Conservation (phyloP, 2,329 filamentous ascomycete genomes). For the Pyricularia grisea region DNA sequence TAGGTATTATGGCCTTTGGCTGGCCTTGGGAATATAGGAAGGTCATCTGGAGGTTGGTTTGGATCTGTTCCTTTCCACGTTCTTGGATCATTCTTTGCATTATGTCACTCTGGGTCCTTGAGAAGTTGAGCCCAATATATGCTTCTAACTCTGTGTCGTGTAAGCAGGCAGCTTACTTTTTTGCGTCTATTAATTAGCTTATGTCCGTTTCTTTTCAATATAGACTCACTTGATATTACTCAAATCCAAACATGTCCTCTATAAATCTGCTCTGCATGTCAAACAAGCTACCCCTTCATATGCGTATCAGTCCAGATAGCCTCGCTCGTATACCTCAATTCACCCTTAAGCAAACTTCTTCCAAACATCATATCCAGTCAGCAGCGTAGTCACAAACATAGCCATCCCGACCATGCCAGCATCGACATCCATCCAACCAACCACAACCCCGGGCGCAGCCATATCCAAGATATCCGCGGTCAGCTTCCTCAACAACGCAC, state of each 20-base stretch:
- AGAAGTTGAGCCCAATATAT: no score
- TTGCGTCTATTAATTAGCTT: neutral
- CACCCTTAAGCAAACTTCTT: conserved; percentile 27
- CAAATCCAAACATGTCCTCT: neutral
- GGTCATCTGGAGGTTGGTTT: neutral
- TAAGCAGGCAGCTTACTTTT: neutral
- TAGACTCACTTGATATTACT: neutral
- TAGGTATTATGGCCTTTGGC: neutral
- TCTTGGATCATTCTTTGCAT: neutral
- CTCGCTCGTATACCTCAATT: neutral
- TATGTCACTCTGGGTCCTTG: neutral
- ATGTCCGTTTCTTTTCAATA: neutral
- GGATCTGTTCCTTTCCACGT: neutral
- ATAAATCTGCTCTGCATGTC: neutral
- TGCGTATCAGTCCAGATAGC: neutral
- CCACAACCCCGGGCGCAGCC: conserved; percentile 46
- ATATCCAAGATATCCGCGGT: conserved; percentile 53
- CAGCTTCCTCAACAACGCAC: conserved; percentile 18
- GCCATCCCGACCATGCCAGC: conserved; percentile 43
- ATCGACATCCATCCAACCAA: conserved; percentile 50
- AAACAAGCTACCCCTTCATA: neutral
- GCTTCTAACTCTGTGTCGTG: neutral
- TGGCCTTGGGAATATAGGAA: neutral
- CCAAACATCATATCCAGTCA: conserved; percentile 56
- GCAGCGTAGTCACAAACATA: conserved; percentile 52